Base-by-base conservation (phyloP, 2,329 filamentous ascomycete species). In the Ophiosphaerella herpotricha region DNA sequence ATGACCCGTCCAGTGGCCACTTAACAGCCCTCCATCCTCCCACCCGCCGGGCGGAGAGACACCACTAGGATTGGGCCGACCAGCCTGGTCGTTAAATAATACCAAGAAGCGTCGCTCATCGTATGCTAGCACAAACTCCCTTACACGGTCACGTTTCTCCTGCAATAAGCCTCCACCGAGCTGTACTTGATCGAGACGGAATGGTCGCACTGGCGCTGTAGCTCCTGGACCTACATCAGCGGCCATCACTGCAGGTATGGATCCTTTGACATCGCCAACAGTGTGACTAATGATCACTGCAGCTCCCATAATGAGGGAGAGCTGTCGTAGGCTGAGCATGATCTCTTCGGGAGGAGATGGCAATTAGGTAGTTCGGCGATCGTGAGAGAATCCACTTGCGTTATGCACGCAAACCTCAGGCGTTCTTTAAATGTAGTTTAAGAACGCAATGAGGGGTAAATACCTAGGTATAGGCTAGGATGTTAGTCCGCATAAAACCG, bases 81-180 rank as follows among this genome's bases (percentile, higher is more conserved):
- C 55, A 16, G 55, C 52, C 26, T 55, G 48, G 35, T 55, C 52
- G 43, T 57, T 57, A 48, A 57, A 57, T 2, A 57, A 51, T 8
- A 57, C 48, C 3, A 57, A 43, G 38, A 55, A 57, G 31, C 48
- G 42, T n/a, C 55, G 55, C 40, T 57, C 55, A 31, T 55, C 55
- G 43, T 57, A 57, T 11, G 18, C 37, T 6, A 45, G 29, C 7
- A 57, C 11, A 26, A 57, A 57, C 5, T 26, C 33, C 43, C 55
- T 55, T 16, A 57, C 39, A 1, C 48, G 43, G 37, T 55, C 51
- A 14, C 55, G 55, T 29, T 57, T 57, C 48, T 57, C 48, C 26
- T 52, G 48, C 9, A 57, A 36, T 43, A 57, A 50, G 39, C 55
- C 52, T 12, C 18, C 14, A 39, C 55, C 55, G 39, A 57, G 55